phyloP scores from a whole-genome alignment of 495 filamentous ascomycete genomes.

The Glutinoglossum americanum region DNA sequence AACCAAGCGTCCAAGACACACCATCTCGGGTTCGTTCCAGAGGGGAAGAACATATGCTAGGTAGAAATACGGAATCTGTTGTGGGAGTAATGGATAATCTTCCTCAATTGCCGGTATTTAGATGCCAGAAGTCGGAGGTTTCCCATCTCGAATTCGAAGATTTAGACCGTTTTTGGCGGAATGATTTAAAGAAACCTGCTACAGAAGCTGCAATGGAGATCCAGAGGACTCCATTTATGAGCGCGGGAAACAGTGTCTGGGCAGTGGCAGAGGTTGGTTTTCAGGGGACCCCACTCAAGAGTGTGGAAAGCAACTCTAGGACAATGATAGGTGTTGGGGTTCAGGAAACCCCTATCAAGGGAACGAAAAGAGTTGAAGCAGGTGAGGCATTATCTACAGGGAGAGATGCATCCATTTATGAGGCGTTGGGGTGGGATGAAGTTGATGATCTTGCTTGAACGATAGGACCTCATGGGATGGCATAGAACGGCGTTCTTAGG shows the following conservation, averaged over 20 bases:
- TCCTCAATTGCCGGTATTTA: not conserved
- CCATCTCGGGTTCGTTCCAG: slow-evolving; percentile 27
- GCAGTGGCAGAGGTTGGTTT: not conserved
- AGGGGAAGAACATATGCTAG: not conserved
- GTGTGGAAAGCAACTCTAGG: not conserved
- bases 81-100: not conserved
- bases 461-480: not conserved
- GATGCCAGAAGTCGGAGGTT: not conserved
- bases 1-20: slow-evolving; percentile 24
- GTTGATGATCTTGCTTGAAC: slow-evolving; percentile 19
- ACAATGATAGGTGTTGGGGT: not conserved
- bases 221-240: not conserved
- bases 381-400: slow-evolving; percentile 2
- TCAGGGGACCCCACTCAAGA: not conserved
- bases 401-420: slow-evolving; percentile 37
- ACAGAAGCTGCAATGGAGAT: not conserved
- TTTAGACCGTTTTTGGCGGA: not conserved
- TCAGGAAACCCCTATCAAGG: slow-evolving; percentile 2
- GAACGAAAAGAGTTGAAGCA: not conserved
- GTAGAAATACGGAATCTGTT: not conserved
- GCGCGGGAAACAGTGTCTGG: not conserved
- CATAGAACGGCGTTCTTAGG: not conserved
- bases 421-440: slow-evolving; percentile 58
- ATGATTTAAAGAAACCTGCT: not conserved
- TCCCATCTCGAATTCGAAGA: not conserved